A percentile compares a stretch with the other conserved stretches of the same genome.
phyloP scores from a whole-genome alignment of 768 basidiomycete genomes.

The Holtermanniella nyarrowii region DNA sequence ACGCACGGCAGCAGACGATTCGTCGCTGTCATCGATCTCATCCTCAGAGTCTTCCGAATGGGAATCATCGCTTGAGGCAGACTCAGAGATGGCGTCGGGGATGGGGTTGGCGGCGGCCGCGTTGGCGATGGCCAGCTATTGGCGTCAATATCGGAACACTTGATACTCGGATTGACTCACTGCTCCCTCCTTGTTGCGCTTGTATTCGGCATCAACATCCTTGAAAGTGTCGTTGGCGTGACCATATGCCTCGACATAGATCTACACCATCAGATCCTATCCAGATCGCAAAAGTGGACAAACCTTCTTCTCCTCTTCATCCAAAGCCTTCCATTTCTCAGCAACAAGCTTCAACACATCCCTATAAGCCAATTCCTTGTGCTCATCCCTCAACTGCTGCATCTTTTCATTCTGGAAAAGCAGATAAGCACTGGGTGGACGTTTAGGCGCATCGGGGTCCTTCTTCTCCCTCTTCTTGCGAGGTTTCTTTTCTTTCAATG shows the following conservation, averaged over 20 bases:
- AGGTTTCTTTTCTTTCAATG: slow-evolving; percentile 9
- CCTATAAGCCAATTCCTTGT: slow-evolving; percentile 57
- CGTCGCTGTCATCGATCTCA: neutral
- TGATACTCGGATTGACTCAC: neutral
- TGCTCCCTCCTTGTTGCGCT: slow-evolving; percentile 3
- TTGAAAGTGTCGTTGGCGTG: slow-evolving; percentile 58
- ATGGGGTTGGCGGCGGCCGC: slow-evolving; percentile 1
- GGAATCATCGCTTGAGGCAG: slow-evolving; percentile 5
- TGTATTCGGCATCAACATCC: slow-evolving; percentile 46
- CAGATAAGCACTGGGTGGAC: slow-evolving; percentile 84
- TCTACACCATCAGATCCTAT: slow-evolving; percentile 39
- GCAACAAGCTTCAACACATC: slow-evolving; percentile 66
- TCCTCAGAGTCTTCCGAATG: neutral
- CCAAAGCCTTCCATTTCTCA: slow-evolving; percentile 61
- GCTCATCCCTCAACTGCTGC: slow-evolving; percentile 54
- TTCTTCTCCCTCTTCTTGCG: slow-evolving; percentile 56
- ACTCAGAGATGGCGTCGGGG: neutral
- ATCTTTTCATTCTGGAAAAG: slow-evolving; percentile 88
- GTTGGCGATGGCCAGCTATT: neutral
- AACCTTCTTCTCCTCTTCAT: slow-evolving; percentile 64
- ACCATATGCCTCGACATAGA: slow-evolving; percentile 48
- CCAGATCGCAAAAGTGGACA: slow-evolving; percentile 1
- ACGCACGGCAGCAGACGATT: neutral
- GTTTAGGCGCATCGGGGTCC: slow-evolving; percentile 90
- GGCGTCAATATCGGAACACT: neutral